Base-by-base conservation (phyloP, 345 rosid genomes). In the Dimocarpus longan region DNA sequence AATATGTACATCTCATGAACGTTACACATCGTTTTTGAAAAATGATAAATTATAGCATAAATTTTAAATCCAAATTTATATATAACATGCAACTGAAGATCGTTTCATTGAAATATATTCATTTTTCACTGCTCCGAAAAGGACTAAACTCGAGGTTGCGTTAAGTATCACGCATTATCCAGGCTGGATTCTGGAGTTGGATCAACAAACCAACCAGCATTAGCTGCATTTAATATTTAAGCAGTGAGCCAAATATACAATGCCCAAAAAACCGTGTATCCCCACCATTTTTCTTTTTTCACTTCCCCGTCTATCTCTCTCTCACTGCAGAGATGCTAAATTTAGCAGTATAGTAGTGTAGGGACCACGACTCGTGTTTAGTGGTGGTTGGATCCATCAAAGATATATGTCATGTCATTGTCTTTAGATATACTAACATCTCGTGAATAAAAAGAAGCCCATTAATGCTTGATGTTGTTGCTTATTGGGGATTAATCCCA, bases 401-500 rank as follows among this genome's bases (percentile, higher is more conserved):
- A 50, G 62, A 84, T 71, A 82, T 80, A 57, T 78, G 87, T 88
- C 87, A 62, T 80, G 84, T 88, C 90, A 18, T 54, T 84, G 85
- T 85, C 87, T 81, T 78, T 60, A 64, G 78, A 81, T 75, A 80
- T 80, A 44, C 88, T 79, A 74, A 71, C 86, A 79, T 79, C 75
- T 79, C 78, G 40, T 82, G 66, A 83, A 71, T 76, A 62, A 5
- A 44, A 54, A 84, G 66, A 26, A 56, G 64, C 59, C 52, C 26
- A 69, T 70, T 21, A 73, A 19, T 11, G 13, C 37, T 21, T 37
- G 16, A 40, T 21, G 26, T 13, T 32, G 37, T 70, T 73, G 62
- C 70, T 82, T 82, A 68, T 63, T 75, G 82, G 79, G 84, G 80
- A 77, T 78, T 84, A 76, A 85, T 83, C 89, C 79, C 86, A 86